Evolutionary conservation across 768 basidiomycete genomes (phyloP).

Genomic region (Suillus occidentalis): DNA sequence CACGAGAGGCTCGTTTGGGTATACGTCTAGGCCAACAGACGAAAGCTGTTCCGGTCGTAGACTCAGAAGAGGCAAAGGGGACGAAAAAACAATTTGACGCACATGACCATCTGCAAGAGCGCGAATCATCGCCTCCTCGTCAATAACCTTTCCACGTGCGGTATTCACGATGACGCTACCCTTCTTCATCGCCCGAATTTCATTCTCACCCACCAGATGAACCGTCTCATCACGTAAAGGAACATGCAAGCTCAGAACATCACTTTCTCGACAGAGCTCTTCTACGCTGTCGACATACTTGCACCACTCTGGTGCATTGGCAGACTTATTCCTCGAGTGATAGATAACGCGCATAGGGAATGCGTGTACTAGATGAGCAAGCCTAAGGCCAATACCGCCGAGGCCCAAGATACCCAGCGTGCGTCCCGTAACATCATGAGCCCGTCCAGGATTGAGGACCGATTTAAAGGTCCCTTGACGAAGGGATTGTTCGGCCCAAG

Average conservation of each 20-base stretch:
- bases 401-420: constrained; percentile 75
- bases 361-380: constrained; percentile 69
- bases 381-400: constrained; percentile 72
- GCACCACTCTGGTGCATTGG: constrained; percentile 67
- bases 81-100: constrained; percentile 30
- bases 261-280: constrained; percentile 65
- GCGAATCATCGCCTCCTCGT: constrained; percentile 83
- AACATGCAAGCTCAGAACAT: constrained; percentile 85
- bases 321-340: constrained; percentile 59
- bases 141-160: constrained; percentile 87
- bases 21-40: constrained; percentile 84
- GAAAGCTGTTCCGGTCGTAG: constrained; percentile 49
- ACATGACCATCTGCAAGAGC: constrained; percentile 89
- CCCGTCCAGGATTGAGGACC: constrained; percentile 41
- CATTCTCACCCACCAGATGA: constrained; percentile 69
- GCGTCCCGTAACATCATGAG: constrained; percentile 66
- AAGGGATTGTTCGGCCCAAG: constrained; percentile 54
- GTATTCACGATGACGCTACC: constrained; percentile 84
- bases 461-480: constrained; percentile 64
- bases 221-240: constrained; percentile 76
- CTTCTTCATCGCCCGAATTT: constrained; percentile 75
- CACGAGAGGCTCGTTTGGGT: constrained; percentile 79
- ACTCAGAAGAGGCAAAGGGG: background rate
- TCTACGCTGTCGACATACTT: constrained; percentile 70
- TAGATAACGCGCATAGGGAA: constrained; percentile 93